Conservation (phyloP, 148 eudicot species). For the Rhododendron molle region DNA sequence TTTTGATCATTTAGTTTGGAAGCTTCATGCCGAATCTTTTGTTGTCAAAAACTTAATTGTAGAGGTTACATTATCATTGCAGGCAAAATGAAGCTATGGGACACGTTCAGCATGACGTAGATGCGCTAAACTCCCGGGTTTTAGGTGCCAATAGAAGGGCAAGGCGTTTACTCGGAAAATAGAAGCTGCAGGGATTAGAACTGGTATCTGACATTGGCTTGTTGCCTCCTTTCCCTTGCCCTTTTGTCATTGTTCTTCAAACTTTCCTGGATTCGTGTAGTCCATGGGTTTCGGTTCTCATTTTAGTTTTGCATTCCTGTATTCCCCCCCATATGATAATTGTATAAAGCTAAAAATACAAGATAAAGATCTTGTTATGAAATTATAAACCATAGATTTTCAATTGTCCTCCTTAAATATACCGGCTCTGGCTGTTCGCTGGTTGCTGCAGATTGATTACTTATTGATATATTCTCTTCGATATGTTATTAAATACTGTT, state of each 20-base stretch:
- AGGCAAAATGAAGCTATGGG: slow-evolving; percentile 20
- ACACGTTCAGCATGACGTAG: slow-evolving; percentile 19
- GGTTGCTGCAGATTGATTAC: background rate
- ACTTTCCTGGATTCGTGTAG: background rate
- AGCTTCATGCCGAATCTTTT: background rate
- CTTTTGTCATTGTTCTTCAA: background rate
- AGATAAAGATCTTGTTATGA: background rate
- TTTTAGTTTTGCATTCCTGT: background rate
- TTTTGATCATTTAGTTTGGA: background rate
- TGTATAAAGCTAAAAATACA: background rate
- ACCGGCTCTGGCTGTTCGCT: background rate
- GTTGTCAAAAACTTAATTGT: background rate
- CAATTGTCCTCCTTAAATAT: background rate
- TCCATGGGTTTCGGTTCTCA: background rate
- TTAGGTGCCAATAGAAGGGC: slow-evolving; percentile 11
- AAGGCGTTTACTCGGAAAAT: slow-evolving; percentile 17
- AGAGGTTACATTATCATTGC: background rate
- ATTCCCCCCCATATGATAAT: background rate
- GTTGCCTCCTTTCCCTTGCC: background rate
- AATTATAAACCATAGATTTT: background rate
- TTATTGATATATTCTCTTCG: background rate
- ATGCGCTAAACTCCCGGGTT: slow-evolving; percentile 12
- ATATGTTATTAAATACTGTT: background rate
- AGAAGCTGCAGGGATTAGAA: background rate
- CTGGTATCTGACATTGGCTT: background rate